Conservation (phyloP, 768 basidiomycete species). For the Tulasnella sp. region DNA sequence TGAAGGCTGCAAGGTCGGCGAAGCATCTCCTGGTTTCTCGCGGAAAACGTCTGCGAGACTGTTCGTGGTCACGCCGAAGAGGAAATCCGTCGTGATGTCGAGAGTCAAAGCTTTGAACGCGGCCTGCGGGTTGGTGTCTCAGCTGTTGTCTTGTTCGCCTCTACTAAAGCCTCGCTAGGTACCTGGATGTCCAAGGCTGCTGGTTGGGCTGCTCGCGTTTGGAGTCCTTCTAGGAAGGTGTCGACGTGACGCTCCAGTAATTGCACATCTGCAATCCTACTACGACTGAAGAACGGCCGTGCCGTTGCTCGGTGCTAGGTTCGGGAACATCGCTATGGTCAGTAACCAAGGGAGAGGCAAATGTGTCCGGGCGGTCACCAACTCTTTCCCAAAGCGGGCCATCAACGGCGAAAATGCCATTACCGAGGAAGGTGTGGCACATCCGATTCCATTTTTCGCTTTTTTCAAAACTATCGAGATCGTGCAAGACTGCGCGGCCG, state of each 20-base stretch:
- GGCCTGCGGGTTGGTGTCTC: slow-evolving; percentile 39
- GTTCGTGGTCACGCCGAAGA: slow-evolving; percentile 63
- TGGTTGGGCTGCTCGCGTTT: neutral
- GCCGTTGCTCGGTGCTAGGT: slow-evolving; percentile 55
- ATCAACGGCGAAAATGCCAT: slow-evolving; percentile 71
- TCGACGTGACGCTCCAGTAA: slow-evolving; percentile 51
- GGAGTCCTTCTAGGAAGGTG: slow-evolving; percentile 23
- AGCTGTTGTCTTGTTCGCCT: neutral
- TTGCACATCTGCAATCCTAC: slow-evolving; percentile 61
- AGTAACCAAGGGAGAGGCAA: neutral
- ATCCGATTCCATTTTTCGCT: slow-evolving; percentile 34
- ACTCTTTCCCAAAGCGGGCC: slow-evolving; percentile 40
- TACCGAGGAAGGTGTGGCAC: slow-evolving; percentile 40
- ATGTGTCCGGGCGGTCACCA: neutral
- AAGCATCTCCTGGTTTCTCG: slow-evolving; percentile 35
- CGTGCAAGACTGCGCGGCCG: slow-evolving; percentile 53
- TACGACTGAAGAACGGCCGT: slow-evolving; percentile 68
- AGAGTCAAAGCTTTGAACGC: slow-evolving; percentile 59
- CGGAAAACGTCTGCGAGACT: slow-evolving; percentile 32
- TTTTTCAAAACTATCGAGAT: slow-evolving; percentile 61
- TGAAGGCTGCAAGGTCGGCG: slow-evolving; percentile 48
- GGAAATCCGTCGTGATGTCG: slow-evolving; percentile 64
- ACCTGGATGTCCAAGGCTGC: slow-evolving; percentile 28
- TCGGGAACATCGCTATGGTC: neutral
- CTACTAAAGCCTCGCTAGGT: slow-evolving; percentile 32